Base-by-base conservation (phyloP, 495 filamentous ascomycete species). In the Halenospora varia region DNA sequence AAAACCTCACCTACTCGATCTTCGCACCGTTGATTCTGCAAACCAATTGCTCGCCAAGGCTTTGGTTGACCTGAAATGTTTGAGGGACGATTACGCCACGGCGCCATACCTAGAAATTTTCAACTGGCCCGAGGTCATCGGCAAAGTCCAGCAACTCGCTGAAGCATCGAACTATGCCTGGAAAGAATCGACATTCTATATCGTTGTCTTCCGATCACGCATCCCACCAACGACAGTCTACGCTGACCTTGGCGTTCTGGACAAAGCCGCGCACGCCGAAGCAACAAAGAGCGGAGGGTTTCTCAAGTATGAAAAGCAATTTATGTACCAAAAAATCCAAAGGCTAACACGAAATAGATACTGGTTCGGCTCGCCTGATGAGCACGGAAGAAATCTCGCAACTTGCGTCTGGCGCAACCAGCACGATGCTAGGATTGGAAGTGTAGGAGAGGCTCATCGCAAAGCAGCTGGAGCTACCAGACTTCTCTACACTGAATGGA, bases 231-330 rank as follows among this genome's bases (percentile, higher is more conserved):
- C 75, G 9, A 85, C 82, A 0, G 80, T 88, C 59, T 77, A 78
- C 52, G 76, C 79, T 3, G 73, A 84, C 25, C 73, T 96, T 13
- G 80, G 81, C 50, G 73, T 73, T 17, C 71, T 96, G 56, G 92
- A 96, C 68, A 81, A 81, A 62, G 78, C 80, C 46, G 88, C 89
- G 11, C 91, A 95, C 64, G 75, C 76, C 24, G 90, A 96, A 70
- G 92, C 92, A 10, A 84, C 80, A 3, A 75, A 75, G 29, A 87
- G 84, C 61, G 90, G 90, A 1, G 91, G 92, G n/a, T 77, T 96
- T 65, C 72, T 96, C 64, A 94, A 95, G 81, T 82, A 70, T 35
- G 76, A 22, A 40, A 22, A 57, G 6, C 63, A 3, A 48, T 56
- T 63, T 47, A 52, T 46, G 60, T 61, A 25, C 64, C 64, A 62